Evolutionary conservation across 2,329 filamentous ascomycete genomes (phyloP).

Genomic region (Tolypocladium sp.): DNA sequence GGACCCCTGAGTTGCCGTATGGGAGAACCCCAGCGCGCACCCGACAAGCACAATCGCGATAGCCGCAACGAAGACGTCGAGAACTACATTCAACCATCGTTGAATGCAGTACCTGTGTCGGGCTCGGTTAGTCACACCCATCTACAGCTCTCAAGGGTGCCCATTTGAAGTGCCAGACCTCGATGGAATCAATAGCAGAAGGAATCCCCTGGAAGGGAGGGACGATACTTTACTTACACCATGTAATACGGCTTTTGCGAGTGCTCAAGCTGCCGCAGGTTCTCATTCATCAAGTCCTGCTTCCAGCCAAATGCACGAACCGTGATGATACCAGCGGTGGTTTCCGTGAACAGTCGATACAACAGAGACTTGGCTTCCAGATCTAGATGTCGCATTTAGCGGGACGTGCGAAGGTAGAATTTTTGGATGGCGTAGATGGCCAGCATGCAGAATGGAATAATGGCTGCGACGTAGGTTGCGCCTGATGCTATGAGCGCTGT

Average conservation of each 20-base stretch:
- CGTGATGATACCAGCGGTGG: conserved; percentile 2
- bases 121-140: too few species aligned
- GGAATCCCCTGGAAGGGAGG: too few species aligned
- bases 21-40: background rate
- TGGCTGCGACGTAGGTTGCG: conserved; percentile 33
- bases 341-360: conserved; percentile 6
- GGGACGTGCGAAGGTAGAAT: conserved; percentile 48
- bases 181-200: too few species aligned
- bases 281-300: background rate
- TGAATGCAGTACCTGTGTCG: conserved; percentile 5
- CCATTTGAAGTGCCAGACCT: too few species aligned
- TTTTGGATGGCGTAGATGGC: conserved; percentile 38
- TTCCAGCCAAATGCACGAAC: conserved; percentile 8
- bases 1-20: background rate
- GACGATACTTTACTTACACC: background rate
- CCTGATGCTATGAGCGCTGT: conserved; percentile 26
- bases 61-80: conserved; percentile 3
- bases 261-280: conserved; percentile 2
- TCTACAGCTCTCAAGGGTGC: too few species aligned
- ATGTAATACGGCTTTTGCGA: conserved; percentile 7
- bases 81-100: conserved; percentile 5
- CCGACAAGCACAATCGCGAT: conserved; percentile 6
- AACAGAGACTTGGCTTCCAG: conserved; percentile 46
- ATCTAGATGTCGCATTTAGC: conserved; percentile 48
- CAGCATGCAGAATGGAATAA: conserved; percentile 33